phyloP scores from a whole-genome alignment of 306 rosid genomes.

The Pachyrhizus erosus region DNA sequence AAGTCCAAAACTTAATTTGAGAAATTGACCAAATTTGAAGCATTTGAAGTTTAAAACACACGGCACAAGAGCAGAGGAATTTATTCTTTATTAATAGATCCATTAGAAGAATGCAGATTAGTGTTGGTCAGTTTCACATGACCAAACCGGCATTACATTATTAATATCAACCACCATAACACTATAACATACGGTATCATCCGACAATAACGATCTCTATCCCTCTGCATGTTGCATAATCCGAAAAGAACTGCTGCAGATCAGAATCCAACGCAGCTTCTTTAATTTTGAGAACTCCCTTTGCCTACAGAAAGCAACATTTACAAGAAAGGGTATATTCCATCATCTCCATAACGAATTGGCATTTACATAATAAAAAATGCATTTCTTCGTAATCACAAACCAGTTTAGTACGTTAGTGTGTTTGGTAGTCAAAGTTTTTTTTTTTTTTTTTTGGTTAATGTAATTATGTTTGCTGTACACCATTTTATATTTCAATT shows the following conservation, averaged over 20 bases:
- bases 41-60: slow-evolving; percentile 23
- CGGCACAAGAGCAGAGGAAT: slow-evolving; percentile 53
- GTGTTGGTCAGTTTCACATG: slow-evolving; percentile 52
- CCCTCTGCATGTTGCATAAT: slow-evolving; percentile 25
- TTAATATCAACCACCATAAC: slow-evolving; percentile 16
- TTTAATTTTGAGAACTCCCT: slow-evolving; percentile 37
- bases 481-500: neutral
- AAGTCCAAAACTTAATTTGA: slow-evolving; percentile 33
- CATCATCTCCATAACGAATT: neutral
- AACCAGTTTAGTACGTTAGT: neutral
- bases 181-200: slow-evolving; percentile 36
- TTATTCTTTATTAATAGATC: slow-evolving; percentile 50
- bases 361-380: neutral
- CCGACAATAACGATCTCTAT: neutral
- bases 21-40: slow-evolving; percentile 29
- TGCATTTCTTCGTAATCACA: neutral
- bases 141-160: slow-evolving; percentile 48
- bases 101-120: slow-evolving; percentile 46
- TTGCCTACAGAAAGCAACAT: slow-evolving; percentile 53
- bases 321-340: neutral
- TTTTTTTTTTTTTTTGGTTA: too few relatives aligned
- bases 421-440: neutral
- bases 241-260: slow-evolving; percentile 34
- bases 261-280: slow-evolving; percentile 46
- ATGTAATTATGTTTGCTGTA: neutral